phyloP scores from a whole-genome alignment of 2,329 filamentous ascomycete species.

The Elsinoe batatas region DNA sequence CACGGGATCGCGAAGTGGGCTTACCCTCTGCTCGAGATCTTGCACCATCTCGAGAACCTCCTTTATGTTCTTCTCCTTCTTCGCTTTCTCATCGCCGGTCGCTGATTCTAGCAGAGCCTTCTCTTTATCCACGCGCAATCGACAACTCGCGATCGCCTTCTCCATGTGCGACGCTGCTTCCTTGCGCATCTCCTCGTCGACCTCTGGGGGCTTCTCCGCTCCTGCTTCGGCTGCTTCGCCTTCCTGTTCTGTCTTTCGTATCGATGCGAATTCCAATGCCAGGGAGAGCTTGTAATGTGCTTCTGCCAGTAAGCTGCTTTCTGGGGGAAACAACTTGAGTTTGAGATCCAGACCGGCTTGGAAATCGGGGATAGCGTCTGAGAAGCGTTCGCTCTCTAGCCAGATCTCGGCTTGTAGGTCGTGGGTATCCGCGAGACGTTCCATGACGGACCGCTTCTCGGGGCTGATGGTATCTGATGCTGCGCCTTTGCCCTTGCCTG shows the following conservation, averaged over 20 bases:
- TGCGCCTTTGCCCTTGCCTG: slow-evolving; percentile 39
- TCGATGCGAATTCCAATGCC: slow-evolving; percentile 84
- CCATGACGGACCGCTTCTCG: slow-evolving; percentile 56
- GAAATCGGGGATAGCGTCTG: slow-evolving; percentile 76
- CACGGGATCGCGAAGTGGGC: slow-evolving; percentile 23
- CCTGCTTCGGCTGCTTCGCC: slow-evolving; percentile 34
- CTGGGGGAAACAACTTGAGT: slow-evolving; percentile 64
- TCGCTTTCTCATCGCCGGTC: slow-evolving; percentile 54
- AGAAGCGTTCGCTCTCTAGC: slow-evolving; percentile 90
- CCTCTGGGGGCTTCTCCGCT: slow-evolving; percentile 30
- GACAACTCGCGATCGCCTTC: slow-evolving; percentile 62
- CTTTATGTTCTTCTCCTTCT: slow-evolving; percentile 51
- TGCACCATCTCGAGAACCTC: slow-evolving; percentile 70
- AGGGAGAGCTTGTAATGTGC: slow-evolving; percentile 94
- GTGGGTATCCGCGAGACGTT: slow-evolving; percentile 84
- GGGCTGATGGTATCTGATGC: slow-evolving; percentile 26
- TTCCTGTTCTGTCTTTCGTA: slow-evolving; percentile 52
- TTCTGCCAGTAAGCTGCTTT: slow-evolving; percentile 81
- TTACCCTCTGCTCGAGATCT: slow-evolving; percentile 67
- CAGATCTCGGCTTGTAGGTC: slow-evolving; percentile 92
- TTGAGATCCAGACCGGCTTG: slow-evolving; percentile 70
- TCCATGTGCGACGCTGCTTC: slow-evolving; percentile 64
- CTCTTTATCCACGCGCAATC: slow-evolving; percentile 59
- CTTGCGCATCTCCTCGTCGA: slow-evolving; percentile 61
- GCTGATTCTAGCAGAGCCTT: slow-evolving; percentile 51